Base-by-base conservation (phyloP, 805 yeast genomes). In the Naumovozyma dairenensis region DNA sequence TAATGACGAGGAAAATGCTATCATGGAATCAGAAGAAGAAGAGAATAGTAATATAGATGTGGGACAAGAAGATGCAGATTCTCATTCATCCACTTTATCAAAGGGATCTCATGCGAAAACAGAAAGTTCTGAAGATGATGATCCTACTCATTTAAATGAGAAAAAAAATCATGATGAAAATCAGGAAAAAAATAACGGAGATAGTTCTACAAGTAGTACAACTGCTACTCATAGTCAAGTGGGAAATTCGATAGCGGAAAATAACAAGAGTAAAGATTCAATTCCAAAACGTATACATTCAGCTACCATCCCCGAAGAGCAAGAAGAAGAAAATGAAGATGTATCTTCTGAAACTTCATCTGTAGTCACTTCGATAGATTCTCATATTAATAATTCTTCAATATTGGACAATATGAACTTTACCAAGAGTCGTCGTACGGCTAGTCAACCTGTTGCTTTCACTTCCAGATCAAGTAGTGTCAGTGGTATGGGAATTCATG, bases 361-460 rank as follows among this genome's bases (percentile, higher is more conserved):
- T 4, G 33, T 34, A 4, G 26, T 31, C 12, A 35, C 41, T 3
- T 25, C 39, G 5, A 35, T 37, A 8, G 33, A 35, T 24, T 35
- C 39, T 10, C 25, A 20, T 5, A 29, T 12, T 13, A 20, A 26
- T n/a, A n/a, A n/a, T n/a, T n/a, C n/a, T n/a, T n/a, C n/a, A n/a
- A n/a, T n/a, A n/a, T n/a, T n/a, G n/a, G n/a, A n/a, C n/a, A n/a
- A n/a, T n/a, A n/a, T n/a, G n/a, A n/a, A n/a, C n/a, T n/a, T n/a
- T n/a, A n/a, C n/a, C n/a, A n/a, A n/a, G n/a, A 12, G 14, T 9
- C 35, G 42, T 18, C 35, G 45, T 16, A 44, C 45, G 5, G 18
- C 32, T 25, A 44, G 47, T 20, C 52, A 44, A 35, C 52, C 51
- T 9, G 35, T 48, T 5, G 54, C 55, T 16, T 51, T 40, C 25